Percentiles rank a stretch among this genome's conserved stretches.
Conservation (phyloP, 1,139 yeast genomes). For the Trichomonascaceae sp. region DNA sequence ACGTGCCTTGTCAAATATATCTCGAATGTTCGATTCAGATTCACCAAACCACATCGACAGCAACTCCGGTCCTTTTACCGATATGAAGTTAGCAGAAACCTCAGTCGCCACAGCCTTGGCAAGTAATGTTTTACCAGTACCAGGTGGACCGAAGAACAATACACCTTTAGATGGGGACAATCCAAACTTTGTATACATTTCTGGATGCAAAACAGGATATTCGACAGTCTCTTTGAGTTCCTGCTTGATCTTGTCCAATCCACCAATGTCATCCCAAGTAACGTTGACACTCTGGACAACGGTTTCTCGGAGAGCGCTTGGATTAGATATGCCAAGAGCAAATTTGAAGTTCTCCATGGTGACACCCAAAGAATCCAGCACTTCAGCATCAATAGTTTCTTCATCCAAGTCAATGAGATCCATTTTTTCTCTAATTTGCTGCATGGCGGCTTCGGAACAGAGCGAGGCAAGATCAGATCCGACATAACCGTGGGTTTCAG, state of each 20-base stretch:
- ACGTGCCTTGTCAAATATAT: conserved; percentile 95
- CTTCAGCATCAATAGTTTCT: conserved; percentile 97
- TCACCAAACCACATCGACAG: conserved; percentile 99
- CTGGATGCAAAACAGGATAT: conserved; percentile 98
- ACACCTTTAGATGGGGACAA: conserved; percentile 98
- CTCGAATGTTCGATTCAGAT: conserved; percentile 94
- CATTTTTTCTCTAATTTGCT: conserved; percentile 98
- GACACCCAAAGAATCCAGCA: conserved; percentile 92
- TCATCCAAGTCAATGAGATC: conserved; percentile 95
- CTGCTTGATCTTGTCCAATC: conserved; percentile 88
- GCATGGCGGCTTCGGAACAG: conserved; percentile 99
- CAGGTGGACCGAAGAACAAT: conserved; percentile 97
- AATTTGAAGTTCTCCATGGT: conserved; percentile 98
- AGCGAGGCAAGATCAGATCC: conserved; percentile 93
- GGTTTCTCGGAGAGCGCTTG: conserved; percentile 98
- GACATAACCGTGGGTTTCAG: conserved; percentile 95
- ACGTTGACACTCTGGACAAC: conserved; percentile 98
- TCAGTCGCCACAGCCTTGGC: conserved; percentile 99
- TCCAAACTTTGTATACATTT: conserved; percentile 96
- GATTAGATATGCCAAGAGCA: conserved; percentile 96
- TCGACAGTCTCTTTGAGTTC: conserved; percentile 98
- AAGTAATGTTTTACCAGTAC: conserved; percentile 96
- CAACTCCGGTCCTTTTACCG: conserved; percentile 96
- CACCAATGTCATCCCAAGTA: conserved; percentile 97
- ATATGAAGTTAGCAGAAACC: conserved; percentile 92